These are phyloP conservation scores for Ammopiptanthus mongolicus DNA, from an alignment of 306 rosid species.

Conservation along the genomic window DNA sequence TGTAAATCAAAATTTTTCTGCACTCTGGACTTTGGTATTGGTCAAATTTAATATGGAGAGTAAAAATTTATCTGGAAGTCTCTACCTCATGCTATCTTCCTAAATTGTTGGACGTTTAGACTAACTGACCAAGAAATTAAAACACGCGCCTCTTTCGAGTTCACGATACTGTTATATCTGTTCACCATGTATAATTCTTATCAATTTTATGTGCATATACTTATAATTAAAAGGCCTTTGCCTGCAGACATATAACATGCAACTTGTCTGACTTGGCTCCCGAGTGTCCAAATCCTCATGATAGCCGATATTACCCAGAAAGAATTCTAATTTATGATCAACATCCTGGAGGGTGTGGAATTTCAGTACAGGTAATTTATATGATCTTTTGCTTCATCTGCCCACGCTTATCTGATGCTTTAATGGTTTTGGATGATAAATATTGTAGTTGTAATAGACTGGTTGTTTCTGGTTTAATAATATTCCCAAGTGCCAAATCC, in stretches of 20 bases:
- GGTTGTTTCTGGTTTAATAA: constrained; percentile 11
- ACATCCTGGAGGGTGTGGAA: constrained; percentile 83
- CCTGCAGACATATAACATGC: constrained; percentile 68
- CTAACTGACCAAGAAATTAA: neutral
- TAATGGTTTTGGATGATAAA: constrained; percentile 6
- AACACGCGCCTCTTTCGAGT: neutral
- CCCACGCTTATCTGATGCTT: neutral
- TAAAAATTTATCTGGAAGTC: neutral
- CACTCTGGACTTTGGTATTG: neutral
- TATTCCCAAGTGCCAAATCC: neutral
- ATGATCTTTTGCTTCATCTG: constrained; percentile 3
- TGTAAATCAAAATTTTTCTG: neutral
- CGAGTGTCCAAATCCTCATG: constrained; percentile 80
- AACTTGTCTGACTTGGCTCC: constrained; percentile 83
- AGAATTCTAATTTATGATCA: constrained; percentile 84
- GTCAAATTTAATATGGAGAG: neutral
- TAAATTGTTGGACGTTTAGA: neutral
- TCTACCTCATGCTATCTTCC: constrained; percentile 5
- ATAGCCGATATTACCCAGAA: constrained; percentile 70
- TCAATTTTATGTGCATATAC: constrained; percentile 19
- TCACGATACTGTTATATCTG: neutral
- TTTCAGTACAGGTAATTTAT: constrained; percentile 60
- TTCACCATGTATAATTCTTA: neutral
- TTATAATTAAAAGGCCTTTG: constrained; percentile 13
- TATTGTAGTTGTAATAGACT: neutral